Percentiles rank a stretch among this genome's conserved stretches.
phyloP scores from a whole-genome alignment of 2,329 filamentous ascomycete species.

The Aspergillus quadricinctus region DNA sequence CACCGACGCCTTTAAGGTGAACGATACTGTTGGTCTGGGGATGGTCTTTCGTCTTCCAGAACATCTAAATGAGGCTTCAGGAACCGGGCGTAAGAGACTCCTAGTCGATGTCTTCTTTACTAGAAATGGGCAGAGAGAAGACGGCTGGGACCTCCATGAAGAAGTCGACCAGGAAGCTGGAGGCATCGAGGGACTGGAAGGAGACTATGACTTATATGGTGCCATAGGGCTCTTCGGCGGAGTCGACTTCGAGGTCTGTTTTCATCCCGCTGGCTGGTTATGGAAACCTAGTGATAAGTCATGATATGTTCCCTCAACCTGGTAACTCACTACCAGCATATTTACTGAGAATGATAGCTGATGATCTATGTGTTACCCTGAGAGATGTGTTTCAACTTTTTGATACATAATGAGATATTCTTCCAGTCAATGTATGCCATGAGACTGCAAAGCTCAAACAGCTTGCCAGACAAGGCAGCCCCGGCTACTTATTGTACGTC shows the following conservation, averaged over 20 bases:
- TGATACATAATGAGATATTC: not conserved
- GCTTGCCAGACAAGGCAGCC: not conserved
- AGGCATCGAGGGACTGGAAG: constrained; percentile 61
- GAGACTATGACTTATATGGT: constrained; percentile 61
- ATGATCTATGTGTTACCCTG: not conserved
- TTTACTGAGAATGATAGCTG: not conserved
- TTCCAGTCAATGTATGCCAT: not conserved
- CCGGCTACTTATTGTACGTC: too few species aligned
- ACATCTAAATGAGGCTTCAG: constrained; percentile 29
- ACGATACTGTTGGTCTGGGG: constrained; percentile 57
- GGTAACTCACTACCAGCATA: not conserved
- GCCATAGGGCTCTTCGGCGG: constrained; percentile 59
- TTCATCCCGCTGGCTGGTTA: constrained; percentile 47
- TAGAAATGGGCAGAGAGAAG: constrained; percentile 49
- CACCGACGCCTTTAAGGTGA: constrained; percentile 47
- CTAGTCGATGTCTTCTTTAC: constrained; percentile 57
- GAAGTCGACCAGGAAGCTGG: constrained; percentile 55
- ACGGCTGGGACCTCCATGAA: constrained; percentile 58
- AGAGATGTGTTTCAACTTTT: not conserved
- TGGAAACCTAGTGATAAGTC: constrained; percentile 24
- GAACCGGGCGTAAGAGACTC: constrained; percentile 22
- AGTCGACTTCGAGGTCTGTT: constrained; percentile 57
- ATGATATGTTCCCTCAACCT: not conserved
- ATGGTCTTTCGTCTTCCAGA: constrained; percentile 48
- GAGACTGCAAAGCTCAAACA: not conserved